Base-by-base conservation (phyloP, 768 basidiomycete species). In the Tricholoma bakamatsutake region DNA sequence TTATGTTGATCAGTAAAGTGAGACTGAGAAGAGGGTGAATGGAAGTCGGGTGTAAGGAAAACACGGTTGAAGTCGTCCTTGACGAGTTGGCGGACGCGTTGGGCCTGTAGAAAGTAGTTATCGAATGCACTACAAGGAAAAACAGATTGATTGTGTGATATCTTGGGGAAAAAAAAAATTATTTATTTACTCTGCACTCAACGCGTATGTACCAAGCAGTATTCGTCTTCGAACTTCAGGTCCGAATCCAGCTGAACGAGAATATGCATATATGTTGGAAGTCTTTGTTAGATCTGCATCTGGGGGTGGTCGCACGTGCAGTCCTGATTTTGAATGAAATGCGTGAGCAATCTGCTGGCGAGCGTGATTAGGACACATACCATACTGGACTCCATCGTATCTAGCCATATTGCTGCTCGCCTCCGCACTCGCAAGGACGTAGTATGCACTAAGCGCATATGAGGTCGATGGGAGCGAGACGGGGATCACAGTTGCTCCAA, bases 71-170 rank as follows among this genome's bases (percentile, higher is more conserved):
- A 94, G 63, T 98, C 95, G 4, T 76, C 63, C 56, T 82, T 80
- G 51, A 99, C 74, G 7, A 80, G 71, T 50, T 80, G 77, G 1
- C 96, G 85, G 9, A 98, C 81, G 31, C 84, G 80, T 59, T 93
- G 88, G 0, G 96, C 95, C 73, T 96, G 93, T 5, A 98, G 77
- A 67, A 93, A 99, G 69, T 96, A 98, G 65, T 96, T 98, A 71
- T 98, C 89, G 65, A 94, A 98, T n/a, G 93, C 93, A 55, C 93
- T 98, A 53, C 4, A 33, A 40, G 15, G 15, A 51, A 58, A n/a
- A 24, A 45, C 34, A 49, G 47, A 28, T 13, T 31, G 39, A 49
- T 45, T 45, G 18, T 15, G 46, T 27, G 46, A 48, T 34, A 30
- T 31, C 27, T 5, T 34, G 54, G 35, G 43, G 4, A 42, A 15